phyloP scores from a whole-genome alignment of 2,329 filamentous ascomycete genomes.

The Diplodia scrobiculata region DNA sequence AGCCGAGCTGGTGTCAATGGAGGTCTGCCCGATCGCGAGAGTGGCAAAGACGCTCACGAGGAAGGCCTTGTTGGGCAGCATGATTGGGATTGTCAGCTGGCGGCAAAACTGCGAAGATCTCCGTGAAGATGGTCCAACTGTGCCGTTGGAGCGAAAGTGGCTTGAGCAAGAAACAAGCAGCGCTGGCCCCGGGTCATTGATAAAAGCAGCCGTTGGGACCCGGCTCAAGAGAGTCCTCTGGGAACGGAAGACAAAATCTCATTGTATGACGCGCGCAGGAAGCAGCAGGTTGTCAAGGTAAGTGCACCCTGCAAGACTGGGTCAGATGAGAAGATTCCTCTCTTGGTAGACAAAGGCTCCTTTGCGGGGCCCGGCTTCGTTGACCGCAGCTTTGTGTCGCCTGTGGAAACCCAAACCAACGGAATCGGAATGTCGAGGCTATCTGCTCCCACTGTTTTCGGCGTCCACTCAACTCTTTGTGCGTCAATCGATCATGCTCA shows the following conservation, averaged over 20 bases:
- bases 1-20: not conserved
- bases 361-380: not conserved
- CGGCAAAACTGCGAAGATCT: not conserved
- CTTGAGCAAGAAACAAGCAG: slow-evolving; percentile 17
- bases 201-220: not conserved
- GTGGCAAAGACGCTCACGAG: not conserved
- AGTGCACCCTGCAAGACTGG: too few species aligned
- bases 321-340: not conserved
- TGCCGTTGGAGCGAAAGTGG: not conserved
- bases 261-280: not conserved
- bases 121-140: not conserved
- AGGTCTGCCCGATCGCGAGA: not conserved
- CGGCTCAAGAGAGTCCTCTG: not conserved
- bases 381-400: not conserved
- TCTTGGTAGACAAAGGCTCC: not conserved
- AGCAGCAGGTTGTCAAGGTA: not conserved
- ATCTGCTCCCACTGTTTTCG: not conserved
- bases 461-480: not conserved
- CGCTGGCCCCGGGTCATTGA: not conserved
- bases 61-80: not conserved
- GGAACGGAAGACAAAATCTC: not conserved
- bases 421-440: not conserved
- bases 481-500: not conserved
- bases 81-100: not conserved
- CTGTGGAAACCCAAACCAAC: not conserved